Conservation (phyloP, 306 rosid species). For the Fragaria ananassa region DNA sequence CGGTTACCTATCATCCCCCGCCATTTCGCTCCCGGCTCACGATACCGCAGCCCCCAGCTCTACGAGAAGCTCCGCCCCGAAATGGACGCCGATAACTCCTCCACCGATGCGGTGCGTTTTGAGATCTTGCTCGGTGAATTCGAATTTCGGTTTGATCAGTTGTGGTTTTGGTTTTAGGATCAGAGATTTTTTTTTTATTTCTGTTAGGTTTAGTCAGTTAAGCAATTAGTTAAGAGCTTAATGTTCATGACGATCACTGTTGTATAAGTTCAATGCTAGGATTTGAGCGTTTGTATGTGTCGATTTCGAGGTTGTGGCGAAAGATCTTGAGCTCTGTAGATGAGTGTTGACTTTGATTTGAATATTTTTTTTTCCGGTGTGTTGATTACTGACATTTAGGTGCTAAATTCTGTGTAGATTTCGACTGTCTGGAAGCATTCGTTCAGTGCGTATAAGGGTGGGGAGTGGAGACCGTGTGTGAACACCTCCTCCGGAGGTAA, state of each 20-base stretch:
- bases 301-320: constrained; percentile 7
- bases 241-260: too few species aligned
- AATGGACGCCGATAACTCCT: constrained; percentile 71
- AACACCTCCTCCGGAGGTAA: constrained; percentile 66
- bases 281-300: neutral
- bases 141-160: neutral
- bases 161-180: neutral
- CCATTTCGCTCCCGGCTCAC: constrained; percentile 70
- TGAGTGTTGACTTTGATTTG: constrained; percentile 5
- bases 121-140: neutral
- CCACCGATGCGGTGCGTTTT: constrained; percentile 71
- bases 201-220: neutral
- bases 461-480: constrained; percentile 77
- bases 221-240: neutral
- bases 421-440: constrained; percentile 84
- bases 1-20: constrained; percentile 68
- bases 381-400: constrained; percentile 28
- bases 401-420: constrained; percentile 48
- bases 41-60: constrained; percentile 75
- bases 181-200: neutral
- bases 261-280: neutral
- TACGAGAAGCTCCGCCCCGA: constrained; percentile 57
- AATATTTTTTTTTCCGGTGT: neutral
- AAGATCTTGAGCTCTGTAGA: constrained; percentile 5
- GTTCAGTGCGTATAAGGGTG: constrained; percentile 42